Percentiles rank a stretch among this genome's conserved stretches.
Conservation (phyloP, 1,139 yeast species). For the Pichia sp. region DNA sequence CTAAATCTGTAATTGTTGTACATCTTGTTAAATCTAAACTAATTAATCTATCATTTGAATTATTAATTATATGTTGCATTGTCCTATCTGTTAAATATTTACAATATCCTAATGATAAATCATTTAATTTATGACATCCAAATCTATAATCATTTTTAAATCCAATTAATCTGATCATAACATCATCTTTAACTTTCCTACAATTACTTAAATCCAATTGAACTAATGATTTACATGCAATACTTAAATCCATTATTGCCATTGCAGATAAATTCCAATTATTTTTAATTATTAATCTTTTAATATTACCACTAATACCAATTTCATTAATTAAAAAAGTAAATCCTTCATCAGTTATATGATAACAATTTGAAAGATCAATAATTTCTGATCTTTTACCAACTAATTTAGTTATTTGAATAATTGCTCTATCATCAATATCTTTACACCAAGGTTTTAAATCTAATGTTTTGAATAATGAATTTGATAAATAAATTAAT, state of each 20-base stretch:
- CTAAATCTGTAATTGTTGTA: conserved; percentile 70
- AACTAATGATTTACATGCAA: conserved; percentile 52
- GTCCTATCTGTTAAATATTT: conserved; percentile 65
- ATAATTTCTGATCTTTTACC: conserved; percentile 60
- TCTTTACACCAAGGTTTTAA: conserved; percentile 55
- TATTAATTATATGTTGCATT: conserved; percentile 56
- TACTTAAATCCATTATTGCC: conserved; percentile 74
- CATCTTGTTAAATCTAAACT: conserved; percentile 64
- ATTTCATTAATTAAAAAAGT: conserved; percentile 63
- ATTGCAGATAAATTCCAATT: conserved; percentile 75
- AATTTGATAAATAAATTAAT: conserved; percentile 50
- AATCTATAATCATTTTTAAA: conserved; percentile 33
- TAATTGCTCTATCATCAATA: conserved; percentile 51
- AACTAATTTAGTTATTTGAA: conserved; percentile 59
- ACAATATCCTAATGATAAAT: conserved; percentile 60
- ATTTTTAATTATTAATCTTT: conserved; percentile 53
- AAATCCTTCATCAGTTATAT: conserved; percentile 70
- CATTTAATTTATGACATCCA: conserved; percentile 55
- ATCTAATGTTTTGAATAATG: conserved; percentile 46
- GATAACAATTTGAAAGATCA: conserved; percentile 68
- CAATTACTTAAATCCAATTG: conserved; percentile 67
- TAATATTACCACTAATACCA: conserved; percentile 58
- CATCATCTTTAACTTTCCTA: conserved; percentile 65
- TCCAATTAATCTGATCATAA: conserved; percentile 60
- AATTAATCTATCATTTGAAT: conserved; percentile 51